Evolutionary conservation across 345 rosid species (phyloP).

Genomic region (Linum tenue): DNA sequence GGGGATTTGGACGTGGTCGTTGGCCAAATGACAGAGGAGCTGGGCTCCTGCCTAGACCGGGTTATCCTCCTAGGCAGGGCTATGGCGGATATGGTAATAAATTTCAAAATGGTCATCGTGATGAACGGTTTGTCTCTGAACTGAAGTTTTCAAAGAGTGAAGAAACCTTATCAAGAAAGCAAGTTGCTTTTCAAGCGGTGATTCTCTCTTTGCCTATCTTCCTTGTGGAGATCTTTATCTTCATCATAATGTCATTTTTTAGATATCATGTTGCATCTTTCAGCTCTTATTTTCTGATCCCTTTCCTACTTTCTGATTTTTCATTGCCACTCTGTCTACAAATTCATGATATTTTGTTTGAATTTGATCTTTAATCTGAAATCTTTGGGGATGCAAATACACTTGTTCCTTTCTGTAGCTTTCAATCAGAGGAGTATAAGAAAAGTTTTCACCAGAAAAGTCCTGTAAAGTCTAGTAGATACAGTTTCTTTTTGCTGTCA

Average conservation of each 20-base stretch:
- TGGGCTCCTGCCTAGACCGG: slow-evolving; percentile 89
- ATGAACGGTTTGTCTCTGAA: slow-evolving; percentile 89
- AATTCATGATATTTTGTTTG: too few relatives aligned
- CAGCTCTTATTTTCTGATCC: background rate
- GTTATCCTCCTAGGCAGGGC: slow-evolving; percentile 64
- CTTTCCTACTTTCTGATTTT: too few relatives aligned
- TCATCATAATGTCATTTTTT: background rate
- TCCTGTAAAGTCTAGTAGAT: too few relatives aligned
- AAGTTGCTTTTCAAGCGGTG: slow-evolving; percentile 83
- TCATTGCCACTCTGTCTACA: too few relatives aligned
- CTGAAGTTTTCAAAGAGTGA: slow-evolving; percentile 74
- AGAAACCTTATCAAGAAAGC: slow-evolving; percentile 79
- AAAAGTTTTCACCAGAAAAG: too few relatives aligned
- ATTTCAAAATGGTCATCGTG: slow-evolving; percentile 65
- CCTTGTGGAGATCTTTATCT: background rate
- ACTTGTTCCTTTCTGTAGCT: too few relatives aligned
- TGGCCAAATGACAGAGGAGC: slow-evolving; percentile 82
- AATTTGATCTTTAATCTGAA: too few relatives aligned
- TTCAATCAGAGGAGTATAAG: too few relatives aligned
- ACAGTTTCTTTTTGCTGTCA: too few relatives aligned
- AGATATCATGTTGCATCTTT: background rate
- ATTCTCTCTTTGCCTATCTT: background rate
- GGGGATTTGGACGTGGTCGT: slow-evolving; percentile 69
- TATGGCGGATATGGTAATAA: slow-evolving; percentile 51
- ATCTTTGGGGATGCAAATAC: too few relatives aligned